Percentiles rank a stretch among this genome's conserved stretches.
Evolutionary conservation across 2,329 filamentous ascomycete genomes (phyloP).

Genomic region (Pleurostoma richardsiae): DNA sequence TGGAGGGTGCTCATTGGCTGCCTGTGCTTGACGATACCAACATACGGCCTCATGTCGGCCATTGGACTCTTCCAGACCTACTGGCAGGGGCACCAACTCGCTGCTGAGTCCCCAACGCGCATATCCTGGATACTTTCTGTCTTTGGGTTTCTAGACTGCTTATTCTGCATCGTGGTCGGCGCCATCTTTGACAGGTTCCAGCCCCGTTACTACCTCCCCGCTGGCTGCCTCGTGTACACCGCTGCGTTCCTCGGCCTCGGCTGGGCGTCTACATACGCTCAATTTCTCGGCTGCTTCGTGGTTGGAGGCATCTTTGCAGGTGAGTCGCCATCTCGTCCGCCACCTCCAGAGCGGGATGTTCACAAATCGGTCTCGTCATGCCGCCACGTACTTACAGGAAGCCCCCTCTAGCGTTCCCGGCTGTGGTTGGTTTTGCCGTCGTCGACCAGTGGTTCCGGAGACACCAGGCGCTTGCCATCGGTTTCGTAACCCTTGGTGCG

Average conservation of each 20-base stretch:
- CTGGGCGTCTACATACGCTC: conserved; percentile 17
- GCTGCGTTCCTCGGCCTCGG: conserved; percentile 18
- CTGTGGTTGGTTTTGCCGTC: conserved; percentile 17
- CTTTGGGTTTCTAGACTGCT: conserved; percentile 18
- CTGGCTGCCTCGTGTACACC: conserved; percentile 14
- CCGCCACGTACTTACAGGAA: background rate
- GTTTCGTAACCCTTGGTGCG: conserved; percentile 18
- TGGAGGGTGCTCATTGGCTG: conserved; percentile 12
- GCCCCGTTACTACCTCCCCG: conserved; percentile 10
- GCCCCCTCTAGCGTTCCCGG: conserved; percentile 13
- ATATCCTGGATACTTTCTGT: conserved; percentile 22
- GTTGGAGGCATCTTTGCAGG: conserved; percentile 18
- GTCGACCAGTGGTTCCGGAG: conserved; percentile 19
- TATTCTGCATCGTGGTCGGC: conserved; percentile 15
- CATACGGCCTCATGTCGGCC: conserved; percentile 19
- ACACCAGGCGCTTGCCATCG: conserved; percentile 14
- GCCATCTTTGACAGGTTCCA: conserved; percentile 17
- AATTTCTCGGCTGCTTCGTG: conserved; percentile 21
- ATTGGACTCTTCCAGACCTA: conserved; percentile 21
- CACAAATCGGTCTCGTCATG: background rate
- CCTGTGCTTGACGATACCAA: conserved; percentile 16
- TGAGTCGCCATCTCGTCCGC: conserved; percentile 6
- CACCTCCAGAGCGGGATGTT: background rate
- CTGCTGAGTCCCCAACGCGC: conserved; percentile 8
- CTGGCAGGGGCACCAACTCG: conserved; percentile 17